Percentiles rank a stretch among this genome's conserved stretches.
These are phyloP conservation scores for Hypocrella siamensis DNA, from an alignment of 2,329 filamentous ascomycete genomes.

Conservation along the genomic window DNA sequence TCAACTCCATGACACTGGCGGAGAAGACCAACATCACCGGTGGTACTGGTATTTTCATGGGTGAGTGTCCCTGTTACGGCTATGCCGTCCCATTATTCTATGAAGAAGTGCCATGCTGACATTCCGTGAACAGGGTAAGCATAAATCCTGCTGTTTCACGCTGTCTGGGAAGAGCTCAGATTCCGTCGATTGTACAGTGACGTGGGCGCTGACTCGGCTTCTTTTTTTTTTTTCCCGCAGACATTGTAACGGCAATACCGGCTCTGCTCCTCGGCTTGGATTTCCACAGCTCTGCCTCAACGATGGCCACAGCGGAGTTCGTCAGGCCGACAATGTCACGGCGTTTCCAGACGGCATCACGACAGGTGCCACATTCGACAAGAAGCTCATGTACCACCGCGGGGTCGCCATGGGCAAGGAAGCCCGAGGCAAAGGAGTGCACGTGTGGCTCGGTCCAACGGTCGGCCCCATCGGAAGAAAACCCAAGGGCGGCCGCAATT, in stretches of 20 bases:
- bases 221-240: conserved; percentile 13
- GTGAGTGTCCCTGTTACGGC: conserved; percentile 13
- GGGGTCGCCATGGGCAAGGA: conserved; percentile 56
- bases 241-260: conserved; percentile 62
- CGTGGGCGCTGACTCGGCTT: background rate
- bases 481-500: conserved; percentile 56
- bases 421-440: conserved; percentile 56
- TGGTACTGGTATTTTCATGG: conserved; percentile 59
- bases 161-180: background rate
- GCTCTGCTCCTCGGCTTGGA: conserved; percentile 52
- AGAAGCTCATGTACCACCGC: conserved; percentile 51
- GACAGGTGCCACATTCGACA: conserved; percentile 59
- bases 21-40: conserved; percentile 68
- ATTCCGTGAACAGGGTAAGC: conserved; percentile 2
- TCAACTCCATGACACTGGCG: conserved; percentile 61
- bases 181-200: background rate
- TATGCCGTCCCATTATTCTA: background rate
- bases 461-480: conserved; percentile 60
- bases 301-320: conserved; percentile 56
- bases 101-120: conserved; percentile 1
- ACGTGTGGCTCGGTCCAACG: conserved; percentile 54
- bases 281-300: conserved; percentile 59
- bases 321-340: conserved; percentile 58
- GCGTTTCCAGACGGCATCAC: conserved; percentile 72
- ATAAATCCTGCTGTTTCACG: background rate